These are phyloP conservation scores for Podaxis carcinomalis DNA, from an alignment of 768 basidiomycete species.

Conservation along the genomic window DNA sequence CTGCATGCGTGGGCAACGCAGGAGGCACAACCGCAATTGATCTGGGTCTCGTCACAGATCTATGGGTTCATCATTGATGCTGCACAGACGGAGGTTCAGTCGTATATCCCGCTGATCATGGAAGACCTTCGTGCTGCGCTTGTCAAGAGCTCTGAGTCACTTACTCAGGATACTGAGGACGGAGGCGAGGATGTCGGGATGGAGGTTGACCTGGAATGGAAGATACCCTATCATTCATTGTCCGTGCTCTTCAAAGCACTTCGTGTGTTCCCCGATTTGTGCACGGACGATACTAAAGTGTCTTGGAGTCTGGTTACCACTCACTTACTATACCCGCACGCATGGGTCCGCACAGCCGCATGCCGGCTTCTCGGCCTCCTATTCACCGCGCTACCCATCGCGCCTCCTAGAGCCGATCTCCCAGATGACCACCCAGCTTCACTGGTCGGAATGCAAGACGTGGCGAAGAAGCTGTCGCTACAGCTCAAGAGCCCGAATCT, in stretches of 20 bases:
- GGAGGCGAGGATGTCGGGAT: slow-evolving; percentile 35
- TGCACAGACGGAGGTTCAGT: slow-evolving; percentile 40
- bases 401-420: slow-evolving; percentile 29
- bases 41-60: slow-evolving; percentile 74
- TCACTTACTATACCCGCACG: slow-evolving; percentile 84
- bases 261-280: slow-evolving; percentile 48
- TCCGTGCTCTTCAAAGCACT: slow-evolving; percentile 61
- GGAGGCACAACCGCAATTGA: slow-evolving; percentile 52
- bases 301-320: slow-evolving; percentile 60
- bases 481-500: slow-evolving; percentile 82
- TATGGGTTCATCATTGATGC: slow-evolving; percentile 79
- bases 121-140: slow-evolving; percentile 53
- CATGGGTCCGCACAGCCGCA: slow-evolving; percentile 87
- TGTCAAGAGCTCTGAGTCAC: slow-evolving; percentile 34
- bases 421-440: slow-evolving; percentile 46
- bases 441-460: slow-evolving; percentile 51
- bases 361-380: slow-evolving; percentile 71
- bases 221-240: slow-evolving; percentile 77
- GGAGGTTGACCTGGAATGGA: slow-evolving; percentile 69
- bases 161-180: slow-evolving; percentile 37
- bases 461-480: slow-evolving; percentile 67
- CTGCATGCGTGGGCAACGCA: slow-evolving; percentile 78
- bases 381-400: slow-evolving; percentile 50
- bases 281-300: slow-evolving; percentile 40
- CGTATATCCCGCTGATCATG: slow-evolving; percentile 46